phyloP scores from a whole-genome alignment of 2,329 filamentous ascomycete genomes.

The Neofusicoccum parvum region DNA sequence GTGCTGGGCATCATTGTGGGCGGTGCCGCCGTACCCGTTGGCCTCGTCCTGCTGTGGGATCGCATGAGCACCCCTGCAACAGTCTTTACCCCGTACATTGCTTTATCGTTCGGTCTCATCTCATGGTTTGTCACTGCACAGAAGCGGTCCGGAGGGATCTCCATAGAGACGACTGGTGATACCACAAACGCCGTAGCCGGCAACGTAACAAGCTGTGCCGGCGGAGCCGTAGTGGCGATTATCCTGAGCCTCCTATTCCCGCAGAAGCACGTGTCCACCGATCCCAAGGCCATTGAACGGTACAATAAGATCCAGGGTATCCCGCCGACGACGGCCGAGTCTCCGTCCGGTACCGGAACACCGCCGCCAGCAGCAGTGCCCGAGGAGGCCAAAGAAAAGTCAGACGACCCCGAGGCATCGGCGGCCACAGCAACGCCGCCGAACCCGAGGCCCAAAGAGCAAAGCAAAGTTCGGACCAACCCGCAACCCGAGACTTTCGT shows the following conservation, averaged over 20 bases:
- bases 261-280: conserved; percentile 28
- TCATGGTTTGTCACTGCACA: conserved; percentile 57
- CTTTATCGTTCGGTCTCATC: conserved; percentile 53
- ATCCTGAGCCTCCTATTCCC: conserved; percentile 39
- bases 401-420: neutral
- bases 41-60: conserved; percentile 57
- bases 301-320: conserved; percentile 37
- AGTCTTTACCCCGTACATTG: conserved; percentile 53
- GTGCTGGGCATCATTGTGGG: conserved; percentile 58
- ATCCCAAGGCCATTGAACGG: conserved; percentile 29
- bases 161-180: conserved; percentile 51
- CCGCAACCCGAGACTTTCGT: conserved; percentile 29
- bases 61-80: conserved; percentile 54
- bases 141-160: conserved; percentile 51
- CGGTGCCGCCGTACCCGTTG: conserved; percentile 56
- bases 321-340: neutral
- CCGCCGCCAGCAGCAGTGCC: neutral
- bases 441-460: neutral
- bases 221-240: conserved; percentile 39
- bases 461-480: neutral
- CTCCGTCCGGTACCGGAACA: neutral
- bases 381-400: conserved; percentile 1
- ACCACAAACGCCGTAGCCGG: conserved; percentile 45
- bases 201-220: conserved; percentile 40
- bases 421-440: neutral